These are phyloP conservation scores for Xylaria multiplex DNA, from an alignment of 2,329 filamentous ascomycete genomes.

Conservation along the genomic window DNA sequence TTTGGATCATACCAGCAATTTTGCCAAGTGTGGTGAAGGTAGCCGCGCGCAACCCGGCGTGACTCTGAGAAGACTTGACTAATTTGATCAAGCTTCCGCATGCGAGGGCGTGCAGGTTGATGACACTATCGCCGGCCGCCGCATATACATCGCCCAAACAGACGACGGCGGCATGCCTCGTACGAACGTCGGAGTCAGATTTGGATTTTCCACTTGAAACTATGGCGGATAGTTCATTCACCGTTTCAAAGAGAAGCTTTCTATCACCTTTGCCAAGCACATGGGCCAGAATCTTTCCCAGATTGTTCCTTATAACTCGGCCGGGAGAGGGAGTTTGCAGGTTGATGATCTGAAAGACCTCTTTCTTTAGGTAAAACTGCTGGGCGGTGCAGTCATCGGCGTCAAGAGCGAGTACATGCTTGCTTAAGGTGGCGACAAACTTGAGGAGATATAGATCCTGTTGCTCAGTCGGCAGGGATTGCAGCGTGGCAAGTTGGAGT, in stretches of 20 bases:
- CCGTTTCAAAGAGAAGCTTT: slow-evolving; percentile 91
- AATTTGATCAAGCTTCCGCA: slow-evolving; percentile 79
- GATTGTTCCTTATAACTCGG: slow-evolving; percentile 87
- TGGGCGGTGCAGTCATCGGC: slow-evolving; percentile 85
- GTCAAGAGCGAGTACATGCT: slow-evolving; percentile 79
- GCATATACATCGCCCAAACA: slow-evolving; percentile 91
- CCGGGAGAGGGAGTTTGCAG: slow-evolving; percentile 83
- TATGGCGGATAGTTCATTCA: slow-evolving; percentile 84
- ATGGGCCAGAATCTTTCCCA: slow-evolving; percentile 84
- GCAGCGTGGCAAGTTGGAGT: slow-evolving; percentile 89
- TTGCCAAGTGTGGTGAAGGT: slow-evolving; percentile 80
- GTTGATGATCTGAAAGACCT: slow-evolving; percentile 92
- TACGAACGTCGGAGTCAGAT: slow-evolving; percentile 77
- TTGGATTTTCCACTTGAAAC: slow-evolving; percentile 78
- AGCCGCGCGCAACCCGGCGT: slow-evolving; percentile 84
- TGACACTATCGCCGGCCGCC: slow-evolving; percentile 91
- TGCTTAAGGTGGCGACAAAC: slow-evolving; percentile 83
- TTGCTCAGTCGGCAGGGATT: slow-evolving; percentile 89
- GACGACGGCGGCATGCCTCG: slow-evolving; percentile 86
- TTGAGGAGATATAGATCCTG: slow-evolving; percentile 94
- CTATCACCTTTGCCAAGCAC: slow-evolving; percentile 88
- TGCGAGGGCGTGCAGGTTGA: slow-evolving; percentile 80
- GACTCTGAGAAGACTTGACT: slow-evolving; percentile 79
- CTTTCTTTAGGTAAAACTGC: slow-evolving; percentile 91
- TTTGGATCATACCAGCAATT: slow-evolving; percentile 77